Evolutionary conservation across 345 rosid species (phyloP), one percentile per base, ranked within the genome.

Genomic region (Pelargonium nanum): DNA sequence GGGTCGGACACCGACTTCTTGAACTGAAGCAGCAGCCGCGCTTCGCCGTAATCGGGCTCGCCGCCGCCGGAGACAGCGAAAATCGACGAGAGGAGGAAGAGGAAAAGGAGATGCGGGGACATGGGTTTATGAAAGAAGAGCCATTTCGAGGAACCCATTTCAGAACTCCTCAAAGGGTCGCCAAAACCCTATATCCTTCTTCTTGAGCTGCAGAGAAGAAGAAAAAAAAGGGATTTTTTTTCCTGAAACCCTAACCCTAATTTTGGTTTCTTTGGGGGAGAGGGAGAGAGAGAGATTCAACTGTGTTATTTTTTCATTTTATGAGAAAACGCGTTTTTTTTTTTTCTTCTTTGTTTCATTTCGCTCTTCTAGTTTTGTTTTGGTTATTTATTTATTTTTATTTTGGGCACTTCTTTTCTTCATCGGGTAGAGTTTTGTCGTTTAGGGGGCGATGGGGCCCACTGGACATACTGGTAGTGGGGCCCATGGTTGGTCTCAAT

Each of bases 1-100:
- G 83, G 76, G 69, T 88, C 98, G 13, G 82, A 77, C 15, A 86
- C 77, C 0, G 81, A 76, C 61, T 70, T 71, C 82, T 85, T 91
- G 71, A 91, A 83, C 79, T 78, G 78, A 32, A 88, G 69, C 56
- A 91, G 80, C 63, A 66, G 48, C 48, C 15, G 80, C 30, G 85
- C 81, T 75, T 82, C 78, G 67, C 85, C 96, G 12, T 89, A 74
- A 67, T 70, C 82, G 5, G 74, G 77, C 2, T 32, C 78, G 2
- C 65, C 66, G 28, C 51, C 59, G 67, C 48, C 63, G n/a, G 72
- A 10, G 30, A 74, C 17, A 59, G n/a, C 60, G 10, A 71, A 48
- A n/a, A 63, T 44, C 19, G 61, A 61, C 59, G 68, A 71, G 59
- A 77, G 57, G 20, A 71, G 68, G 17, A 86, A 77, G 65, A 71